phyloP scores from a whole-genome alignment of 2,329 filamentous ascomycete genomes.

The Cyclaneusma minus region DNA sequence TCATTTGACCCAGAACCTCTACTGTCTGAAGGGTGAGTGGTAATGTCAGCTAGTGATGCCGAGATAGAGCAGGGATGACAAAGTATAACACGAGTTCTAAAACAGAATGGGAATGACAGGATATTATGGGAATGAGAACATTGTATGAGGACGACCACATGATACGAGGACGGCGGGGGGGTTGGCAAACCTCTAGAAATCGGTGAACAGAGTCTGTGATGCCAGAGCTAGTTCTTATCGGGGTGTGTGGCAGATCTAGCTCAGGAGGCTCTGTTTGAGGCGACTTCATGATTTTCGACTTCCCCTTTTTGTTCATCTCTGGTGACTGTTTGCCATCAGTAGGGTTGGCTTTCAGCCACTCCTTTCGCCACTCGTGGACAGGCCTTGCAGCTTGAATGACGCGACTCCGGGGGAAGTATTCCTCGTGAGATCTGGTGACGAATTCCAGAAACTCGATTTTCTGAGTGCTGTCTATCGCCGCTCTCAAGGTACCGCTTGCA shows the following conservation, averaged over 20 bases:
- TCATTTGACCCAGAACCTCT: conserved; percentile 53
- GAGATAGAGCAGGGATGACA: too few species aligned
- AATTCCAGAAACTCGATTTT: conserved; percentile 82
- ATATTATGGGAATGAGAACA: too few species aligned
- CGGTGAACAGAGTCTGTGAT: conserved; percentile 45
- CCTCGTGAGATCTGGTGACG: conserved; percentile 58
- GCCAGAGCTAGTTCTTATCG: conserved; percentile 38
- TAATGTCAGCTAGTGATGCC: too few species aligned
- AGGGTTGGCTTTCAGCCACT: conserved; percentile 45
- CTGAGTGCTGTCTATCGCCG: conserved; percentile 62
- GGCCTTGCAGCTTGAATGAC: conserved; percentile 46
- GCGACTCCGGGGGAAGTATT: conserved; percentile 61
- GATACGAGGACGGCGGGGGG: too few species aligned
- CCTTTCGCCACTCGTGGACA: conserved; percentile 48
- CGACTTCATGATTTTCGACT: conserved; percentile 41
- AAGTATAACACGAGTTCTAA: conserved; percentile 34
- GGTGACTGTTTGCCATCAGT: conserved; percentile 41
- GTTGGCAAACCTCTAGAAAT: conserved; percentile 43
- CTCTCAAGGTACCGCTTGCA: conserved; percentile 60
- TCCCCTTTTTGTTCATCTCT: conserved; percentile 53
- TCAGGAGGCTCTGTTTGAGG: conserved; percentile 43
- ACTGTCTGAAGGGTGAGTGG: conserved; percentile 36
- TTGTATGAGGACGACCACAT: conserved; percentile 1
- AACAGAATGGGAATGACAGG: too few species aligned
- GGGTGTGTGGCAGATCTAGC: conserved; percentile 41